Base-by-base conservation (phyloP, 2,329 filamentous ascomycete species). In the Paecilomyces variotii region DNA sequence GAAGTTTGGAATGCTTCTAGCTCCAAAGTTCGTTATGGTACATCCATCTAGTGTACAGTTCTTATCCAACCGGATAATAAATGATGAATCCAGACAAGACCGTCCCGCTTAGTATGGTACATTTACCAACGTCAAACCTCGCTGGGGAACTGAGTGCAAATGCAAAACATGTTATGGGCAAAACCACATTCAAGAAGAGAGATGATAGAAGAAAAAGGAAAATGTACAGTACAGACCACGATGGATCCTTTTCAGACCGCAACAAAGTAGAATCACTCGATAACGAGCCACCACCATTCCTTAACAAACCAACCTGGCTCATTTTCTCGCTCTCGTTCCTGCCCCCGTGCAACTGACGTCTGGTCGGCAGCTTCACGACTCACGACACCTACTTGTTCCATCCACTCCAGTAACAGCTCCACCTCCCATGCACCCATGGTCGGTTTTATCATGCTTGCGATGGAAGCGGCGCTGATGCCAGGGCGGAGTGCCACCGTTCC, bases 201-300 rank as follows among this genome's bases (percentile, higher is more conserved):
- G 14, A 39, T n/a, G 12, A 39, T 4, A n/a, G 30, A 32, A 32
- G 30, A 10, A 39, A 39, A 50, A 32, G 39, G 30, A 30, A 50
- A 53, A 19, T 30, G 19, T 19, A 19, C 19, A 50, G 30, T 39
- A 55, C 12, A 19, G 35, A 52, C n/a, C 39, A 58, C 2, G 28
- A 10, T 30, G 19, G 39, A 45, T 45, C 14, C 19, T 45, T 19
- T 45, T 19, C 3, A 19, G n/a, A 9, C 4, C 11, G 25, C 11
- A 53, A 53, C 14, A 19, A 19, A 53, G 51, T 30, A 3, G 24
- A 32, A 39, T 63, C 55, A 65, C 53, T 35, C 49, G 50, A 74
- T 55, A 59, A 71, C 66, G 66, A 76, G 65, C 74, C 75, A 78
- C 76, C 76, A 78, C 67, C 72, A 76, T 56, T 76, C 71, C 39